Evolutionary conservation across 306 rosid species (phyloP).

Genomic region (Fagus crenata): DNA sequence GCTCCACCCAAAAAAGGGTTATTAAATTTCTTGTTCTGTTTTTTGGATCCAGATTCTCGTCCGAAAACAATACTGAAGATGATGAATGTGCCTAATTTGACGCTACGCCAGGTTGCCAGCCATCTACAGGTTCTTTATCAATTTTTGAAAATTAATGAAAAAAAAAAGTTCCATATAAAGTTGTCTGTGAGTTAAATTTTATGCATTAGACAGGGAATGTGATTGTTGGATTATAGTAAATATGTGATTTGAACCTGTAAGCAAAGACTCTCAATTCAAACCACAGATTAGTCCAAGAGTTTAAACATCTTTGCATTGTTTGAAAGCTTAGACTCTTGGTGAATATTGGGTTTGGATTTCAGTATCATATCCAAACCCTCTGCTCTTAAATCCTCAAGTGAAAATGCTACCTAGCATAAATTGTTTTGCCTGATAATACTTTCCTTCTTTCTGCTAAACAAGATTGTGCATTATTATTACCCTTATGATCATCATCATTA

Average conservation of each 20-base stretch:
- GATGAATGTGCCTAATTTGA: constrained; percentile 45
- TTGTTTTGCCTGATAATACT: too few relatives aligned
- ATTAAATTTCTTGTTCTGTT: constrained; percentile 13
- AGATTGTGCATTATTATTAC: too few relatives aligned
- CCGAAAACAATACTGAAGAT: constrained; percentile 38
- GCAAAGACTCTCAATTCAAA: neutral
- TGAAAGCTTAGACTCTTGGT: too few relatives aligned
- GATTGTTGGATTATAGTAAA: constrained; percentile 5
- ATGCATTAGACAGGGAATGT: neutral
- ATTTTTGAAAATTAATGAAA: neutral
- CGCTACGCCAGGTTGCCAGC: constrained; percentile 55
- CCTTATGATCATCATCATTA: too few relatives aligned
- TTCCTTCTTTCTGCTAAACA: too few relatives aligned
- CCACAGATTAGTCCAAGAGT: neutral
- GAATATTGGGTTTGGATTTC: too few relatives aligned
- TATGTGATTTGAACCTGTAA: neutral
- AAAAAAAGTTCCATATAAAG: neutral
- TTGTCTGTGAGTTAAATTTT: neutral
- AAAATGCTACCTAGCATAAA: too few relatives aligned
- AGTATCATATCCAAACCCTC: too few relatives aligned
- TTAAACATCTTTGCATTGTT: neutral
- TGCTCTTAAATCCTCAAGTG: too few relatives aligned
- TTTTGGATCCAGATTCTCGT: constrained; percentile 37
- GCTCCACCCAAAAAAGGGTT: neutral
- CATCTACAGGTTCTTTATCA: constrained; percentile 55